Evolutionary conservation across 1,139 yeast species (phyloP), one percentile per base, ranked within the genome.

Genomic region (Suhomyces kunorum): DNA sequence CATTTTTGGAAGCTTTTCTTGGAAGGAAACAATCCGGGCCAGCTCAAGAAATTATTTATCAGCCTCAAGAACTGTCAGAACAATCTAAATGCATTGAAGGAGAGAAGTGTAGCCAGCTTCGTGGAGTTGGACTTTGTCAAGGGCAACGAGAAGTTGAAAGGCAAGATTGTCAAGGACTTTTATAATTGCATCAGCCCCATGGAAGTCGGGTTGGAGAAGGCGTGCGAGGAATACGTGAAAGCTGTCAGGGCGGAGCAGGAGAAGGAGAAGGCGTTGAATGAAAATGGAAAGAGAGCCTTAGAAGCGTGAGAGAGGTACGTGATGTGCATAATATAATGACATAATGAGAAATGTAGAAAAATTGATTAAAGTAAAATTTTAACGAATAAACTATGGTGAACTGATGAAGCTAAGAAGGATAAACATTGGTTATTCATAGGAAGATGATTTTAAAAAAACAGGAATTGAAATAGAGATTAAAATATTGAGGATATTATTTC

Each of bases 1-100:
- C 77, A 72, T 48, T 72, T 72, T 44, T 72, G 78, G 78, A 56
- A 54, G 30, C 49, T 71, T 2, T 72, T 59, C 43, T 54, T 68
- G 28, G 59, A 59, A 34, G 73, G 69, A 5, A 61, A 60, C 37
- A 70, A 68, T 44, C 71, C 75, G 2, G 58, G 47, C 12, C 75
- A 70, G 44, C 55, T 71, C 28, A 69, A 68, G 45, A 68, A 65
- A 44, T 52, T 71, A 13, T 70, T 61, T 36, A 50, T 61, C 6
- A 66, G 66, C 39, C 58, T 71, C 43, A 68, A 64, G 38, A 59
- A 56, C 36, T 68, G 74, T 48, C 51, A 46, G 16, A 42, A 38
- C 8, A 52, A 51, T 24, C 37, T 51, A 38, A 40, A 28, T 19
- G 46, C 43, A 26, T 45, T 51, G 17, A 51, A 50, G 33, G 48